These are phyloP conservation scores for Metschnikowia vanudenii DNA, from an alignment of 805 yeast genomes.

Conservation along the genomic window DNA sequence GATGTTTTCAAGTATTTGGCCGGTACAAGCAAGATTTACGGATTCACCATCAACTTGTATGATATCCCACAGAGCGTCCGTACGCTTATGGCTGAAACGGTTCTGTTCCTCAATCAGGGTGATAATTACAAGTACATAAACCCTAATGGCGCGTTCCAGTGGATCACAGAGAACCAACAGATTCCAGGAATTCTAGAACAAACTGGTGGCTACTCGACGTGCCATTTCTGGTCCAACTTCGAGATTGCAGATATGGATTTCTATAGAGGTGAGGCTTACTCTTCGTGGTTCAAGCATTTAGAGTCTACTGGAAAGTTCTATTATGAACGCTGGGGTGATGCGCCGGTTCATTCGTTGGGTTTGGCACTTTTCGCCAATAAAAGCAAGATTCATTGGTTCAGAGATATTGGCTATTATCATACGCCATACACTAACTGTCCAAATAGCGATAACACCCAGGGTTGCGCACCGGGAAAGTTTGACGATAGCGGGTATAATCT, in stretches of 20 bases:
- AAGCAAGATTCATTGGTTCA: constrained; percentile 75
- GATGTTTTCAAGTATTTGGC: constrained; percentile 77
- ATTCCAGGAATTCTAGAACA: constrained; percentile 42
- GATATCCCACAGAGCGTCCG: constrained; percentile 65
- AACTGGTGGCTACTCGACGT: constrained; percentile 57
- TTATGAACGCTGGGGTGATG: constrained; percentile 94
- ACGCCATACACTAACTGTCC: constrained; percentile 80
- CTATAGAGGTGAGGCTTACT: constrained; percentile 65
- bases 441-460: constrained; percentile 39
- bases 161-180: constrained; percentile 51
- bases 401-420: constrained; percentile 78
- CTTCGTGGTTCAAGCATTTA: constrained; percentile 57
- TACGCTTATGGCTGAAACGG: constrained; percentile 68
- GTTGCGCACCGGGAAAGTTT: constrained; percentile 57
- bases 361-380: constrained; percentile 69
- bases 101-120: constrained; percentile 53
- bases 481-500: constrained; percentile 48
- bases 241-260: constrained; percentile 86
- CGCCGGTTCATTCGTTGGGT: constrained; percentile 83
- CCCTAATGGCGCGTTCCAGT: constrained; percentile 49
- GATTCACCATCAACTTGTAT: constrained; percentile 66
- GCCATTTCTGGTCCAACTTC: constrained; percentile 91
- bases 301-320: constrained; percentile 78
- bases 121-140: constrained; percentile 57
- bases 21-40: constrained; percentile 65